These are phyloP conservation scores for Aristolochia contorta DNA, from an alignment of 164 flowering plant species.

Conservation along the genomic window DNA sequence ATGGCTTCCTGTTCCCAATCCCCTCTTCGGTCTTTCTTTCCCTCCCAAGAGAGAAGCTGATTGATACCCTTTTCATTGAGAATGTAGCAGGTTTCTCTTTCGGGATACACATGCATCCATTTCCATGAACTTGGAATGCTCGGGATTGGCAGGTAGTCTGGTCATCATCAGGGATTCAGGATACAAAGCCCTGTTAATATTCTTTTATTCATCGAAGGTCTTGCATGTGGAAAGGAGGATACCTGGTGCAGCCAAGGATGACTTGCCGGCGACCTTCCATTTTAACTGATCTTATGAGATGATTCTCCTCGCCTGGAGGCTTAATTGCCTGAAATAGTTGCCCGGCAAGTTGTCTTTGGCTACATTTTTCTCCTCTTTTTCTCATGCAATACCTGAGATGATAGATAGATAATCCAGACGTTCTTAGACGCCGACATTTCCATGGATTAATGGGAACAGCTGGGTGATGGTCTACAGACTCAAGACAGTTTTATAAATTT, in stretches of 20 bases:
- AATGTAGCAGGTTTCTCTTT: constrained; percentile 1
- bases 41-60: neutral
- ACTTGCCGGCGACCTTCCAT: constrained; percentile 37
- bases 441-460: too few species aligned
- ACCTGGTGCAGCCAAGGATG: constrained; percentile 62
- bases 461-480: too few species aligned
- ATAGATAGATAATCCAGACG: constrained; percentile 6
- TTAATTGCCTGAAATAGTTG: neutral
- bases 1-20: constrained; percentile 7
- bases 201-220: constrained; percentile 34
- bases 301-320: neutral
- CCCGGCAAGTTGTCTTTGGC: constrained; percentile 50
- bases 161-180: too few species aligned
- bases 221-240: constrained; percentile 37
- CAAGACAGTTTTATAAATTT: too few species aligned
- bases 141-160: constrained; percentile 10
- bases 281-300: neutral
- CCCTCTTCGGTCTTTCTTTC: neutral
- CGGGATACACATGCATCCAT: constrained; percentile 2
- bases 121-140: neutral
- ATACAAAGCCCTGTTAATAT: too few species aligned
- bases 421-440: neutral
- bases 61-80: neutral
- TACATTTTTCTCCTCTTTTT: constrained; percentile 28
- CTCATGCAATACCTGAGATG: constrained; percentile 40